Evolutionary conservation across 768 basidiomycete species (phyloP).

Genomic region (Calocybe indica): DNA sequence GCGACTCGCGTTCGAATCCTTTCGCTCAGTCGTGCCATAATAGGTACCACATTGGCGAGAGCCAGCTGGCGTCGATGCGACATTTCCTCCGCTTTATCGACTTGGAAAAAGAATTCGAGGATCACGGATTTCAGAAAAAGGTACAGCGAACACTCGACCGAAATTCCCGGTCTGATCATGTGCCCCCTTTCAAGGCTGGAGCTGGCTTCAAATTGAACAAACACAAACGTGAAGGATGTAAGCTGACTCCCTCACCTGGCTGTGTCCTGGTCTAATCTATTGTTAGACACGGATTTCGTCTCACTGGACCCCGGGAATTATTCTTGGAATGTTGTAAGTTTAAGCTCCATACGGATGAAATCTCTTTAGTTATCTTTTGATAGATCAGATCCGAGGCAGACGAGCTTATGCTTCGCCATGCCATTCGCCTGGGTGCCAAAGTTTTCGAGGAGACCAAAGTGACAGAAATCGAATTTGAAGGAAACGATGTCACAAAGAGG

Average conservation of each 20-base stretch:
- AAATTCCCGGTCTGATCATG: neutral
- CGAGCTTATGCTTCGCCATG: slow-evolving; percentile 50
- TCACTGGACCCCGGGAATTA: slow-evolving; percentile 39
- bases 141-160: slow-evolving; percentile 14
- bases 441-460: slow-evolving; percentile 46
- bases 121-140: slow-evolving; percentile 24
- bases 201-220: slow-evolving; percentile 55
- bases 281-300: slow-evolving; percentile 54
- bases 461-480: slow-evolving; percentile 38
- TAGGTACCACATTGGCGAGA: slow-evolving; percentile 36
- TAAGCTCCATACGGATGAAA: slow-evolving; percentile 34
- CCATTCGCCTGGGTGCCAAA: slow-evolving; percentile 35
- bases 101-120: slow-evolving; percentile 19
- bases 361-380: slow-evolving; percentile 36
- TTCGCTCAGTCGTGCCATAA: neutral
- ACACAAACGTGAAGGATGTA: slow-evolving; percentile 52
- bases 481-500: slow-evolving; percentile 16
- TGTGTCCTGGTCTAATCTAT: slow-evolving; percentile 7
- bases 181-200: slow-evolving; percentile 37
- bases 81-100: slow-evolving; percentile 29
- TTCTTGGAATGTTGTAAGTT: slow-evolving; percentile 59
- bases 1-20: neutral
- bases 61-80: slow-evolving; percentile 24
- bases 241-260: slow-evolving; percentile 10
- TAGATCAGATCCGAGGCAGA: slow-evolving; percentile 57